Evolutionary conservation across 805 yeast species (phyloP), one percentile per base, ranked within the genome.

Genomic region (Barnettozyma wickerhamii): DNA sequence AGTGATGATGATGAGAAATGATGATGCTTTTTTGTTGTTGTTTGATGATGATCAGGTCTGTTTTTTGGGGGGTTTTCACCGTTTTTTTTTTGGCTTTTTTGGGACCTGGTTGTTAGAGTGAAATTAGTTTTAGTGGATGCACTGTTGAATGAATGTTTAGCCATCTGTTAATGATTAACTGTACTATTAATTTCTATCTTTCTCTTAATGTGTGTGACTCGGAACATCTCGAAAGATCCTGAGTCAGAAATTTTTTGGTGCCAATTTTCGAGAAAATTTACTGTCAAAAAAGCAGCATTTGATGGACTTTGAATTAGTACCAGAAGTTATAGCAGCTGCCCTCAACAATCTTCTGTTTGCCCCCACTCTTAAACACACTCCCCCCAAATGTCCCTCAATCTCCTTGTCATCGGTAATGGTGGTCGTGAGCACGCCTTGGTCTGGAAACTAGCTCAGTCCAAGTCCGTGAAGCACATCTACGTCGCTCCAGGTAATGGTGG

Each of bases 401-500:
- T 93, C 51, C 79, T 93, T 47, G 81, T 93, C 50, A 75, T 93
- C 52, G 99, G 99, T 57, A 88, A 85, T 67, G 99, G 99, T 62
- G 99, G 99, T 52, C 89, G 99, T 72, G 99, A 93, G 66, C 97
- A 93, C 63, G 98, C 98, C 40, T 74, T 93, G 46, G 85, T 87
- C 13, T 90, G 96, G 96, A 86, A 84, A 59, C 74, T 93, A 49
- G 68, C 84, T 23, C 91, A 89, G 64, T 87, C 96, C 27, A 66
- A 77, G 29, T 63, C 75, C 33, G 95, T 89, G 27, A 65, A 67
- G 46, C 73, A 76, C 45, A 81, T 95, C 51, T 95, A 61, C 56
- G 96, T 91, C 41, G 96, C 98, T 20, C 98, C 98, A 48, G 98
- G 98, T 40, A 91, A 93, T 60, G 99, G 98, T 42, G 98, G 98